Percentiles rank a stretch among this genome's conserved stretches.
phyloP scores from a whole-genome alignment of 805 yeast species.

The Saccharomycopsis amapae region DNA sequence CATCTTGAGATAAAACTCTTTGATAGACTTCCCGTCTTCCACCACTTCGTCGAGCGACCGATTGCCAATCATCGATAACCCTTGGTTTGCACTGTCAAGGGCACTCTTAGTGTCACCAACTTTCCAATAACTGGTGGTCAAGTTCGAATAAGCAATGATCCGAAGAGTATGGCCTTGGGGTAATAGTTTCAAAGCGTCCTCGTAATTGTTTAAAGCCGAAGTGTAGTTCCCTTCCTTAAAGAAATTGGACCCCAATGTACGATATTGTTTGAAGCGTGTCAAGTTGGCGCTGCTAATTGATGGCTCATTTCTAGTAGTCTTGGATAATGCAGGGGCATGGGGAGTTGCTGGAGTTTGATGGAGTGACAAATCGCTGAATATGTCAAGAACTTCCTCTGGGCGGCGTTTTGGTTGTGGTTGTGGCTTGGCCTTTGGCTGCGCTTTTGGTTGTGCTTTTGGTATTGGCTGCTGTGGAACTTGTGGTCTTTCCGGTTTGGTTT shows the following conservation, averaged over 20 bases:
- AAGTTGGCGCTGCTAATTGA: not conserved
- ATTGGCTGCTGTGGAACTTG: too few species aligned
- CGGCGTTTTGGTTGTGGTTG: not conserved
- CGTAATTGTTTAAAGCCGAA: constrained; percentile 54
- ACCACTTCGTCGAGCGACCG: constrained; percentile 28
- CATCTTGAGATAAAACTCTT: constrained; percentile 69
- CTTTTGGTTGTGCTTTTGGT: constrained; percentile 2
- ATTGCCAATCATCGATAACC: constrained; percentile 26
- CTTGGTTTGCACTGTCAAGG: constrained; percentile 30
- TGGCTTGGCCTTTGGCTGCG: not conserved
- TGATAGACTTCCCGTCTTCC: constrained; percentile 48
- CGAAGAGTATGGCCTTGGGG: constrained; percentile 61
- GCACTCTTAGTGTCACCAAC: constrained; percentile 53
- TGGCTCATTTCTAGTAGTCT: too few species aligned
- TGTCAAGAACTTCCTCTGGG: constrained; percentile 6
- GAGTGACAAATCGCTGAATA: constrained; percentile 14
- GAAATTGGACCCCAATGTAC: constrained; percentile 44
- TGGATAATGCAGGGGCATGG: too few species aligned
- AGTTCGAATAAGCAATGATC: constrained; percentile 66
- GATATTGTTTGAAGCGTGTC: constrained; percentile 26
- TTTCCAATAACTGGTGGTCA: constrained; percentile 60
- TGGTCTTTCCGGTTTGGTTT: too few species aligned
- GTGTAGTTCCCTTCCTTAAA: constrained; percentile 81
- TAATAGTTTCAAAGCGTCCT: constrained; percentile 45
- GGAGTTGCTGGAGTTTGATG: too few species aligned